These are phyloP conservation scores for Phytophthora fragariae DNA, from an alignment of 352 stramenopile genomes.

Conservation along the genomic window DNA sequence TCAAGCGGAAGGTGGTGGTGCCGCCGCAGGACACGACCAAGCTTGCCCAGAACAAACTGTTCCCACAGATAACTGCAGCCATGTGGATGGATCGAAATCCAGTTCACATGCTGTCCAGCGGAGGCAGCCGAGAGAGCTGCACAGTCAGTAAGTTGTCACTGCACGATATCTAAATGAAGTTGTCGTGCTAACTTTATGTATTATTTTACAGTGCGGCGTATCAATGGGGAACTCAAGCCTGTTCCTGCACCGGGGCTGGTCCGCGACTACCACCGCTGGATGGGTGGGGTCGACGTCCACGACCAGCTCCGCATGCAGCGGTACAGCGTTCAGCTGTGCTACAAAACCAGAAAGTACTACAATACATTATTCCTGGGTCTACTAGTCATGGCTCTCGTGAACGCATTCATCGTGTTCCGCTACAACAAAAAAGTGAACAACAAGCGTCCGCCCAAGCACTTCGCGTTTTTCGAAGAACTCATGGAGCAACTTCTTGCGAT, in stretches of 20 bases:
- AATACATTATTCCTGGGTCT: constrained; percentile 13
- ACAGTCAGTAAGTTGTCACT: constrained; percentile 18
- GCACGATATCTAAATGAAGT: no score
- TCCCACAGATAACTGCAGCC: not conserved
- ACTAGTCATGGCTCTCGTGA: constrained; percentile 12
- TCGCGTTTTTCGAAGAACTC: constrained; percentile 11
- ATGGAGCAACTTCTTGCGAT: not conserved
- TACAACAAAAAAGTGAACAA: constrained; percentile 13
- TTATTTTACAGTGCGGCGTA: constrained; percentile 1
- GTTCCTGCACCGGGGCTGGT: constrained; percentile 10
- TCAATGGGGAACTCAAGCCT: not conserved
- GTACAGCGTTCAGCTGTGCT: not conserved
- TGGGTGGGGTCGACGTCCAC: constrained; percentile 7
- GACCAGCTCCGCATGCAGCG: not conserved
- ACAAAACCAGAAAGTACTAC: constrained; percentile 18
- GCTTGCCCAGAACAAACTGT: constrained; percentile 13
- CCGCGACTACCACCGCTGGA: constrained; percentile 9
- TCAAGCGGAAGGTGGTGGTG: not conserved
- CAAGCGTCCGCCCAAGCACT: constrained; percentile 7
- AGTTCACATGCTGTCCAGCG: constrained; percentile 10
- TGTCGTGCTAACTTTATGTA: no score
- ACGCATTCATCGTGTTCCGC: constrained; percentile 17
- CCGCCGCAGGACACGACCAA: constrained; percentile 12
- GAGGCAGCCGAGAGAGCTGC: not conserved
- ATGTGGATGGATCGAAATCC: constrained; percentile 26